These are phyloP conservation scores for Funneliformis mosseae DNA, from an alignment of 192 early-diverging fungal species.

Conservation along the genomic window DNA sequence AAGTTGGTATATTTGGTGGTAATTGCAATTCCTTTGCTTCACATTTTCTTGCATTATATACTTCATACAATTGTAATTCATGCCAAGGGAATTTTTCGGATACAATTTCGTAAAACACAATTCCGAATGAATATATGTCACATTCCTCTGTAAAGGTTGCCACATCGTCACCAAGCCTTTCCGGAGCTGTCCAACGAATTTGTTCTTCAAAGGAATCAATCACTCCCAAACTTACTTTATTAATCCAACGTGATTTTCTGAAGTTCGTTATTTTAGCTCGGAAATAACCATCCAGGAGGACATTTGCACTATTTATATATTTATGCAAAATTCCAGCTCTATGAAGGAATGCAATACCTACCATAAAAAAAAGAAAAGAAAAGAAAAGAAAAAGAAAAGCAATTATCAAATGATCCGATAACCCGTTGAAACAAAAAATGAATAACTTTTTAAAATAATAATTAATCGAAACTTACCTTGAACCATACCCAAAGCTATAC, in stretches of 20 bases:
- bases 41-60: conserved; percentile 9
- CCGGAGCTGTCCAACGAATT: conserved; percentile 36
- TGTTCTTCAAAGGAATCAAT: conserved; percentile 33
- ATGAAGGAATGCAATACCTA: conserved; percentile 32
- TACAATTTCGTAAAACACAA: conserved; percentile 35
- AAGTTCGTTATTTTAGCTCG: conserved; percentile 35
- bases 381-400: too few relatives aligned
- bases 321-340: conserved; percentile 35
- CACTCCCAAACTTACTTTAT: background rate
- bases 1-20: background rate
- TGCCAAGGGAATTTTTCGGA: conserved; percentile 22
- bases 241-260: conserved; percentile 27
- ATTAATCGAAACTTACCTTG: conserved; percentile 1
- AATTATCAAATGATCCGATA: too few relatives aligned
- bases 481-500: conserved; percentile 25
- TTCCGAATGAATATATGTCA: conserved; percentile 32
- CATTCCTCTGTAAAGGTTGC: conserved; percentile 28
- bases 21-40: conserved; percentile 14
- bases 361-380: too few relatives aligned
- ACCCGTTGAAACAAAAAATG: too few relatives aligned
- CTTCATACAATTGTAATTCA: conserved; percentile 5
- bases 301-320: conserved; percentile 30
- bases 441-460: background rate
- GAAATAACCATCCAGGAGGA: conserved; percentile 22
- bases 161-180: conserved; percentile 30